Conservation (phyloP, 345 rosid species). For the Conringia planisiliqua region DNA sequence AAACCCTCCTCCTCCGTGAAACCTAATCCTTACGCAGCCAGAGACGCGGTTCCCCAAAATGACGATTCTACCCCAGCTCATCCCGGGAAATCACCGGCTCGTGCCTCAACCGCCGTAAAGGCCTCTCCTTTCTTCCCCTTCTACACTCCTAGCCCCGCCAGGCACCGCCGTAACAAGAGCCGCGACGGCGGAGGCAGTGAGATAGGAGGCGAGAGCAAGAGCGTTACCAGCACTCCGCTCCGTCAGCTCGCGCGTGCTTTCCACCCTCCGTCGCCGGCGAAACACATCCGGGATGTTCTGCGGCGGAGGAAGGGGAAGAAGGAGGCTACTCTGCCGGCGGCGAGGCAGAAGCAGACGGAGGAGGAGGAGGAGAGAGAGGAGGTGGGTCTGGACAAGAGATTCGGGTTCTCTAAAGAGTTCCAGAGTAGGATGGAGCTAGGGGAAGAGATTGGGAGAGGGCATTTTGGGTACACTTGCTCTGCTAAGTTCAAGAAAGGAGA, state of each 20-base stretch:
- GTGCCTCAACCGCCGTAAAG: conserved; percentile 31
- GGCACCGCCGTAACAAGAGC: conserved; percentile 51
- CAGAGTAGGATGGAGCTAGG: conserved; percentile 62
- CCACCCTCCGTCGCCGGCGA: conserved; percentile 95
- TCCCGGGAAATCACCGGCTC: conserved; percentile 29
- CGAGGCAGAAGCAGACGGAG: conserved; percentile 35
- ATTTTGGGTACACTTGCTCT: conserved; percentile 94
- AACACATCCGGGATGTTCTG: conserved; percentile 74
- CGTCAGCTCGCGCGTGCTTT: conserved; percentile 64
- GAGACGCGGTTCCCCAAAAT: conserved; percentile 25
- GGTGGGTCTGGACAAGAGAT: conserved; percentile 76
- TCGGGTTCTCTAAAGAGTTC: conserved; percentile 82
- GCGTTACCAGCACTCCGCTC: conserved; percentile 62
- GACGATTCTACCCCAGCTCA: conserved; percentile 35
- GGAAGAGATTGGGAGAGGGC: conserved; percentile 94
- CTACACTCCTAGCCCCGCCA: conserved; percentile 67
- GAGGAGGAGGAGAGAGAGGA: conserved; percentile 44
- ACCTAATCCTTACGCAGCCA: conserved; percentile 65
- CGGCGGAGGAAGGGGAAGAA: conserved; percentile 51
- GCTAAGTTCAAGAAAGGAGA: conserved; percentile 92
- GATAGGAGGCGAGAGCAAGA: conserved; percentile 20
- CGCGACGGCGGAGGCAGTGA: conserved; percentile 26
- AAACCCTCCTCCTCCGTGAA: conserved; percentile 48
- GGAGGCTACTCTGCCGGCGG: conserved; percentile 27
- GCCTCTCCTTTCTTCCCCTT: conserved; percentile 51